Evolutionary conservation across 2,329 filamentous ascomycete species (phyloP).

Genomic region (Diaporthe amygdali): DNA sequence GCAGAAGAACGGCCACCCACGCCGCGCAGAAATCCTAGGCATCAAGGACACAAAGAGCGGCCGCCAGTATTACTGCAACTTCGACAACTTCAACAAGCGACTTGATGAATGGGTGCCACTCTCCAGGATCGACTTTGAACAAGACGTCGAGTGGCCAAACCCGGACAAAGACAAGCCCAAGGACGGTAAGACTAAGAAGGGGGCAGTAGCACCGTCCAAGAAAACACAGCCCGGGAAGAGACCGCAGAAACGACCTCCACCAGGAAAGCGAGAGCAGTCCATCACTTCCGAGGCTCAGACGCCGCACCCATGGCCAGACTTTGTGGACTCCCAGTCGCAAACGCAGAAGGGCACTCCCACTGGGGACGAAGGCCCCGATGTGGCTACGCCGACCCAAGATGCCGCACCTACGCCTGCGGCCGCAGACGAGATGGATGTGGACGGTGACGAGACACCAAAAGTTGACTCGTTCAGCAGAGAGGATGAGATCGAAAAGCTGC

Average conservation of each 20-base stretch:
- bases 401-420: conserved; percentile 21
- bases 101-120: conserved; percentile 86
- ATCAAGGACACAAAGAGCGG: conserved; percentile 89
- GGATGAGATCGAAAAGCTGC: conserved; percentile 94
- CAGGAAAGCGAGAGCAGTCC: conserved; percentile 60
- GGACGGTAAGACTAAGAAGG: conserved; percentile 76
- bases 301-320: conserved; percentile 60
- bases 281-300: conserved; percentile 58
- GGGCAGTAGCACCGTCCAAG: conserved; percentile 59
- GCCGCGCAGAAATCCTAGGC: conserved; percentile 95
- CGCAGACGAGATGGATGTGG: conserved; percentile 58
- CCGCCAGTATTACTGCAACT: conserved; percentile 93
- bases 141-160: conserved; percentile 95
- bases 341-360: conserved; percentile 49
- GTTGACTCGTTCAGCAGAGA: conserved; percentile 73
- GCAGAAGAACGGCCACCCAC: conserved; percentile 77
- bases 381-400: conserved; percentile 20
- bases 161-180: conserved; percentile 86
- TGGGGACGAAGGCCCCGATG: conserved; percentile 37
- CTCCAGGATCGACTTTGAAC: conserved; percentile 80
- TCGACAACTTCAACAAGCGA: conserved; percentile 96
- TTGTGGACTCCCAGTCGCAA: conserved; percentile 50
- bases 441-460: conserved; percentile 50
- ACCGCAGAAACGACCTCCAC: conserved; percentile 55
- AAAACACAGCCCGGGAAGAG: conserved; percentile 63